phyloP scores from a whole-genome alignment of 2,329 filamentous ascomycete genomes.

The Aspergillus quadrilineatus region DNA sequence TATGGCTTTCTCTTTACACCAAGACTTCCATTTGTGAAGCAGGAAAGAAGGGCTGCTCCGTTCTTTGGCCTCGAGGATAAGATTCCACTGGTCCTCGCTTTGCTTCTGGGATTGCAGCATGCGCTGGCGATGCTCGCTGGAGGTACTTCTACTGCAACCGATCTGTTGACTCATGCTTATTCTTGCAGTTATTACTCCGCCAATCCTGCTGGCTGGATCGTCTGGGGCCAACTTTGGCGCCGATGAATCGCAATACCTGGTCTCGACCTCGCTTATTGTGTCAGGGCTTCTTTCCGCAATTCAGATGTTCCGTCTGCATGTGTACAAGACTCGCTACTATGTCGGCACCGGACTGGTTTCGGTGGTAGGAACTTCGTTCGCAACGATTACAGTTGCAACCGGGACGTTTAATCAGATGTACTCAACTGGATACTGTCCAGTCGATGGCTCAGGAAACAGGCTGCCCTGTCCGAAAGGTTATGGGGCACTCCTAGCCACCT shows the following conservation, averaged over 20 bases:
- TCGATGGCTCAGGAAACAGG: constrained; percentile 54
- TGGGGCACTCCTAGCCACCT: constrained; percentile 62
- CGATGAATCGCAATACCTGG: constrained; percentile 61
- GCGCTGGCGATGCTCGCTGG: constrained; percentile 65
- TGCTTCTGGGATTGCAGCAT: constrained; percentile 69
- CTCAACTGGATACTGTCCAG: constrained; percentile 61
- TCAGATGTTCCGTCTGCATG: constrained; percentile 66
- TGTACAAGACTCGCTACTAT: constrained; percentile 62
- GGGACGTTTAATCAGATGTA: constrained; percentile 66
- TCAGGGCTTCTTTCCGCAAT: constrained; percentile 64
- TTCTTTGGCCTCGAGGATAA: constrained; percentile 69
- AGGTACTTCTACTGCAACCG: constrained; percentile 22
- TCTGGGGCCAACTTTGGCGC: constrained; percentile 58
- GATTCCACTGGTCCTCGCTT: constrained; percentile 66
- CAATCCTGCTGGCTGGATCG: constrained; percentile 60
- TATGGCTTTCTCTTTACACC: constrained; percentile 83
- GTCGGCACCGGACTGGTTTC: constrained; percentile 66
- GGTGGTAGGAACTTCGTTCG: constrained; percentile 67
- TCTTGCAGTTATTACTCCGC: constrained; percentile 57
- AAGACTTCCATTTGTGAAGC: constrained; percentile 78
- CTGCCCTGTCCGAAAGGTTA: constrained; percentile 66
- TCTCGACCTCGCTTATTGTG: constrained; percentile 67
- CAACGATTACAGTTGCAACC: constrained; percentile 64
- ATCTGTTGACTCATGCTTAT: constrained; percentile 14
- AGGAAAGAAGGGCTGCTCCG: constrained; percentile 57